Evolutionary conservation across 2,329 filamentous ascomycete genomes (phyloP), one percentile per base, ranked within the genome.

Genomic region (Emydomyces testavorans): DNA sequence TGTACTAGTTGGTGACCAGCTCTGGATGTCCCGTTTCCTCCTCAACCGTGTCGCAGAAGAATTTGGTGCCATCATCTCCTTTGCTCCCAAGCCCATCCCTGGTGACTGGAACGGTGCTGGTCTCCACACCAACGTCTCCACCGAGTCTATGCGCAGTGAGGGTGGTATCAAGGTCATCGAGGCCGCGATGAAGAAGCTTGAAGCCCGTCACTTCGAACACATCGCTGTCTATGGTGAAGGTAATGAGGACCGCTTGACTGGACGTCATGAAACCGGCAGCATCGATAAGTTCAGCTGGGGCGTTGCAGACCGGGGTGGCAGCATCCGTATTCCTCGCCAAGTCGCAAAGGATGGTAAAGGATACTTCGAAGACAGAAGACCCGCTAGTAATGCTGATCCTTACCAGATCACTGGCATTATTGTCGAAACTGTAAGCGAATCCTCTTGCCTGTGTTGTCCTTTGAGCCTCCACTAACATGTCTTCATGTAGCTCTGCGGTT

Each of bases 101-200:
- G 90, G 90, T 62, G 83, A 93, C 75, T 96, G 92, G 90, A 96
- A 96, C 76, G 92, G 90, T 62, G 87, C 87, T 52, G 87, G 87
- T 69, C 82, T 94, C 43, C 88, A 94, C 78, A 82, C 76, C 76
- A 93, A 96, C 79, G 92, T 95, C 67, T 94, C 86, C 39, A 90
- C 85, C 61, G 79, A 82, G 68, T 80, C 82, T 60, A 98, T 92
- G 79, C 87, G 92, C 62, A 76, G 74, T 48, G 87, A 94, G 57
- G 89, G 89, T 60, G 92, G 92, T 65, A 92, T 96, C 82, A 93
- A 94, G 80, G 71, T 78, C 69, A 98, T 98, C 57, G 89, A 96
- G 70, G 78, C 78, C 44, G 80, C 81, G 47, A 83, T 89, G 72
- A 83, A 86, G 79, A 88, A 86, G 72, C 80, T 89, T 15, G 83